Evolutionary conservation across 805 yeast species (phyloP).

Genomic region (Schizosaccharomyces pombe): DNA sequence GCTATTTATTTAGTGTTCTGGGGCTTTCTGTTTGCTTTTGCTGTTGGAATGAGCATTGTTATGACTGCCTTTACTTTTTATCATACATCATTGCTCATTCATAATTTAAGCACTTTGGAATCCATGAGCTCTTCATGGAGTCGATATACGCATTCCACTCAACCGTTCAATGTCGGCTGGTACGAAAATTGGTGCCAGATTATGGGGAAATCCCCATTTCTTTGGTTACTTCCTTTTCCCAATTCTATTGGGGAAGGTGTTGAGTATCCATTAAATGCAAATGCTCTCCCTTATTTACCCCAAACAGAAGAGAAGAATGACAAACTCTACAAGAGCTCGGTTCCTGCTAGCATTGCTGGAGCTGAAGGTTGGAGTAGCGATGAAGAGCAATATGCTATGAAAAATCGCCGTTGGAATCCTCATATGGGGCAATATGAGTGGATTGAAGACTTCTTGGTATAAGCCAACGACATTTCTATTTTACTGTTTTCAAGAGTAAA

Average conservation of each 20-base stretch:
- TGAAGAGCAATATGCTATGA: slow-evolving; percentile 2
- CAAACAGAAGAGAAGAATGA: background rate
- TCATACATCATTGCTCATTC: background rate
- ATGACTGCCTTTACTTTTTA: background rate
- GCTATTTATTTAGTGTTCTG: background rate
- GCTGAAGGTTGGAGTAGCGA: background rate
- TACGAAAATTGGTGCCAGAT: background rate
- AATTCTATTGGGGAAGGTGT: slow-evolving; percentile 1
- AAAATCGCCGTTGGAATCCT: slow-evolving; percentile 2
- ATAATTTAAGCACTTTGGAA: background rate
- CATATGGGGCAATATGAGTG: background rate
- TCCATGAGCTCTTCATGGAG: background rate
- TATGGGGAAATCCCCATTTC: background rate
- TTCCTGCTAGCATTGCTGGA: background rate
- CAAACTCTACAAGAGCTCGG: background rate
- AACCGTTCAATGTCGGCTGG: slow-evolving; percentile 1
- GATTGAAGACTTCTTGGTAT: background rate
- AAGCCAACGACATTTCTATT: background rate
- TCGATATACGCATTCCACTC: background rate
- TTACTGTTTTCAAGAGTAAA: background rate
- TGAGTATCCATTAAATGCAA: background rate
- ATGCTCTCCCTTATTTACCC: background rate
- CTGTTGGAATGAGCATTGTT: background rate
- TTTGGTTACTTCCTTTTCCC: background rate
- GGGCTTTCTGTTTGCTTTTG: background rate